Evolutionary conservation across 208 protist species (phyloP), one percentile per base, ranked within the genome.

Genomic region (Crithidia acanthocephali): DNA sequence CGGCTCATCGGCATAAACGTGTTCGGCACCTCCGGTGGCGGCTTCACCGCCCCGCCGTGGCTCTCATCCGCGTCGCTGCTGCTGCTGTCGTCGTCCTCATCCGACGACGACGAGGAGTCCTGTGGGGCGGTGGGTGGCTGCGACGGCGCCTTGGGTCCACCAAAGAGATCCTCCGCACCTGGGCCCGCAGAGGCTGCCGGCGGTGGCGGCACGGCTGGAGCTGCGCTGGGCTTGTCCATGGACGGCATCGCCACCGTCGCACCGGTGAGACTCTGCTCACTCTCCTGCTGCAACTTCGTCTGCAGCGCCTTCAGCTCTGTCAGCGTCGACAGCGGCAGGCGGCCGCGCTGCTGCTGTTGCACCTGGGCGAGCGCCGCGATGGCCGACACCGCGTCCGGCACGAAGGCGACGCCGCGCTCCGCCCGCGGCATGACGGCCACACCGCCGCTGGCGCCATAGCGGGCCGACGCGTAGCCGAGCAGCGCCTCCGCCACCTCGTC

Each of bases 401-500:
- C 37, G 59, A 86, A 86, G 13, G 75, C 52, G 9, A 91, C 76
- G 15, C 88, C 85, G 11, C 77, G 58, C 16, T 56, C 56, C 73
- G 79, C 20, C 44, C 20, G 83, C 64, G 45, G 9, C 68, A 90
- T 72, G 55, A 47, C 80, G n/a, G 80, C 85, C 30, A 86, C 79
- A 2, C 85, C 82, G 40, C 59, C 67, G 13, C 64, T 62, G 53
- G 63, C 61, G 18, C 78, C 72, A 58, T 81, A 74, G 32, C 72
- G 66, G 16, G 61, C 61, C 61, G 68, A 59, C 30, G 70, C 76
- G 50, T 73, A 76, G 22, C 76, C 79, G 4, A 93, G 72, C 50
- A 94, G 78, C 57, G 84, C 72, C 71, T 91, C 88, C 16, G 85
- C 84, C 25, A 94, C 80, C 42, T 79, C 84, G 62, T 94, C 88